These are phyloP conservation scores for Glomus cerebriforme DNA, from an alignment of 192 early-diverging fungal species.

Conservation along the genomic window DNA sequence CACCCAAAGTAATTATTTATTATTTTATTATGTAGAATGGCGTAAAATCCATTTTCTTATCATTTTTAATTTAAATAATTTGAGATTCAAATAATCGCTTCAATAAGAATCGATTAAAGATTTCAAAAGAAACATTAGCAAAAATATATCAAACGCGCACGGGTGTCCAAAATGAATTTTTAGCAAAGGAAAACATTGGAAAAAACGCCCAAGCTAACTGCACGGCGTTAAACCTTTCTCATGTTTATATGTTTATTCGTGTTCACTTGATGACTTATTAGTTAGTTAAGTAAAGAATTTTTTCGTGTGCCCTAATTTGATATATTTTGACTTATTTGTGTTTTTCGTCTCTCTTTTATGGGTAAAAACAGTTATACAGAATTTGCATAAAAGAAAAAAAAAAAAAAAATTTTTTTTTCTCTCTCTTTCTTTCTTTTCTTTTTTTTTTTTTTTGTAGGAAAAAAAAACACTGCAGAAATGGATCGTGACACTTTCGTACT, in stretches of 20 bases:
- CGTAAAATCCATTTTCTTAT: neutral
- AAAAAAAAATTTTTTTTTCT: no score
- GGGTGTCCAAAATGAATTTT: neutral
- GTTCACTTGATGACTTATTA: neutral
- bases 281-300: neutral
- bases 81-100: neutral
- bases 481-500: neutral
- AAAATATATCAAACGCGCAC: neutral
- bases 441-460: neutral
- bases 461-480: neutral
- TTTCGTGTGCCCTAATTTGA: neutral
- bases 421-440: neutral
- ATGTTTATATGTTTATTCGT: neutral
- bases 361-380: neutral
- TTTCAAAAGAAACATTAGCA: neutral
- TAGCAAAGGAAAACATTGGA: neutral
- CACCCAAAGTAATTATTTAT: neutral
- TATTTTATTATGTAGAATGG: neutral
- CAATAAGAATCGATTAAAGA: neutral
- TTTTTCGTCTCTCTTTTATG: neutral
- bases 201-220: neutral
- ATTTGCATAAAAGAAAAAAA: neutral
- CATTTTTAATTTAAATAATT: neutral
- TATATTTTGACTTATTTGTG: neutral
- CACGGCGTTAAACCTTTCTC: neutral